Conservation (phyloP, 2,329 filamentous ascomycete genomes). For the Exophiala bonariae region DNA sequence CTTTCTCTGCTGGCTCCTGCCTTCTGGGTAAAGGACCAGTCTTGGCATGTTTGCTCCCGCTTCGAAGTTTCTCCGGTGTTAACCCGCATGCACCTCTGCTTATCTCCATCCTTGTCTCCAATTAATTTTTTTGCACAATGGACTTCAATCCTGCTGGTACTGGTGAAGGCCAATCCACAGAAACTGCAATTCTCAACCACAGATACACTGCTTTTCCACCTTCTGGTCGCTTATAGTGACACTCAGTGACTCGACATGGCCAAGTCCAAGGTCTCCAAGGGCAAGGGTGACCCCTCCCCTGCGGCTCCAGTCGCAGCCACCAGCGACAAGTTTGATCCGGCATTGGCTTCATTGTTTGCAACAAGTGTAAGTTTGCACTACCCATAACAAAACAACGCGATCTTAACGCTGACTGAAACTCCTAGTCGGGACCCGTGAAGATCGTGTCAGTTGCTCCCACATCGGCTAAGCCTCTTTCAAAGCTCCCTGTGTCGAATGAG, state of each 20-base stretch:
- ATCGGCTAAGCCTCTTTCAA: conserved; percentile 27
- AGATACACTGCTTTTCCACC: no score
- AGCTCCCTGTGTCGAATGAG: background rate
- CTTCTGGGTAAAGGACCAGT: no score
- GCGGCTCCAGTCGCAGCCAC: conserved; percentile 8
- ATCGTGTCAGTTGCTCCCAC: conserved; percentile 33
- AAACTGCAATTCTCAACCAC: no score
- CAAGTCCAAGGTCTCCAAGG: conserved; percentile 14
- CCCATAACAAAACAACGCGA: background rate
- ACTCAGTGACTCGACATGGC: no score
- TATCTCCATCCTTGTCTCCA: conserved; percentile 14
- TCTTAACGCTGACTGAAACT: conserved; percentile 5
- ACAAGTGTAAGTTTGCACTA: conserved; percentile 61
- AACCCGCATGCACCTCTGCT: conserved; percentile 6
- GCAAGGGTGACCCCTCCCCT: background rate
- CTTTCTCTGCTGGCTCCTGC: no score
- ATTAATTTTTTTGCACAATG: conserved; percentile 10
- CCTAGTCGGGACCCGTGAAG: conserved; percentile 37
- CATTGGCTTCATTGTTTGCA: conserved; percentile 69
- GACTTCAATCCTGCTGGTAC: no score
- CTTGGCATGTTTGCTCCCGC: background rate
- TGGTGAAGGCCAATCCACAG: no score
- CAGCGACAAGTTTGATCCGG: conserved; percentile 62
- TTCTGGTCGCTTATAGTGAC: no score
- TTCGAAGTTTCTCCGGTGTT: conserved; percentile 5